These are phyloP conservation scores for Aspergillus proliferans DNA, from an alignment of 2,329 filamentous ascomycete species.

Conservation along the genomic window DNA sequence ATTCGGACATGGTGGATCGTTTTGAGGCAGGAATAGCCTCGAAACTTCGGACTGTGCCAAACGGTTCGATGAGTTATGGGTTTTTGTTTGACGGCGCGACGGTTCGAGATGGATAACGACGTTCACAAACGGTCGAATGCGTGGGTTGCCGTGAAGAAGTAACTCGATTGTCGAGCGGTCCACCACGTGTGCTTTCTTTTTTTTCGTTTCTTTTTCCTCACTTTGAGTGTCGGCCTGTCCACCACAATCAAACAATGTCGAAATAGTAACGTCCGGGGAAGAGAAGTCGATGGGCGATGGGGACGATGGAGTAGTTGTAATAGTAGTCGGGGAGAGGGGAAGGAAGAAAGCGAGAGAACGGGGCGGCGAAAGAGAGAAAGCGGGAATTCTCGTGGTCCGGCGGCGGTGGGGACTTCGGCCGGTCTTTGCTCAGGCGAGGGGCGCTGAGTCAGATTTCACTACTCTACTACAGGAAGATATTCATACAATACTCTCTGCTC, in stretches of 20 bases:
- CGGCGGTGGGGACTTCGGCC: not conserved
- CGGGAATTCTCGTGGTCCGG: not conserved
- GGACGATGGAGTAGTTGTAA: not conserved
- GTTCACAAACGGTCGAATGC: too few species aligned
- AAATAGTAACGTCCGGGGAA: not conserved
- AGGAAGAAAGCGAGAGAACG: slow-evolving; percentile 1
- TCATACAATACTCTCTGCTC: too few species aligned
- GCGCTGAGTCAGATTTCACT: not conserved
- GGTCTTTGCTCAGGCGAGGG: not conserved
- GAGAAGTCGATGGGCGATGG: not conserved
- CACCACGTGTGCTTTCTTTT: not conserved
- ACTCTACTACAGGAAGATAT: too few species aligned
- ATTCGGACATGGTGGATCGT: slow-evolving; percentile 57
- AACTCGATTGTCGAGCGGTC: too few species aligned
- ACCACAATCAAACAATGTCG: too few species aligned
- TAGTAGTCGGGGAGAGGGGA: not conserved
- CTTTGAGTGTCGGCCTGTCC: not conserved
- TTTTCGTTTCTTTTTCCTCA: not conserved
- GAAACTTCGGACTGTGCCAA: not conserved
- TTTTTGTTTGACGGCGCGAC: not conserved
- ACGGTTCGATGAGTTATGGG: not conserved
- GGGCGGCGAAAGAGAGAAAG: slow-evolving; percentile 5
- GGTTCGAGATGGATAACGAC: not conserved
- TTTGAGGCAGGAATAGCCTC: slow-evolving; percentile 10
- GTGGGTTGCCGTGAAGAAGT: too few species aligned